Evolutionary conservation across 2,329 filamentous ascomycete species (phyloP), one percentile per base, ranked within the genome.

Genomic region (Phaeosphaeriaceae sp.): DNA sequence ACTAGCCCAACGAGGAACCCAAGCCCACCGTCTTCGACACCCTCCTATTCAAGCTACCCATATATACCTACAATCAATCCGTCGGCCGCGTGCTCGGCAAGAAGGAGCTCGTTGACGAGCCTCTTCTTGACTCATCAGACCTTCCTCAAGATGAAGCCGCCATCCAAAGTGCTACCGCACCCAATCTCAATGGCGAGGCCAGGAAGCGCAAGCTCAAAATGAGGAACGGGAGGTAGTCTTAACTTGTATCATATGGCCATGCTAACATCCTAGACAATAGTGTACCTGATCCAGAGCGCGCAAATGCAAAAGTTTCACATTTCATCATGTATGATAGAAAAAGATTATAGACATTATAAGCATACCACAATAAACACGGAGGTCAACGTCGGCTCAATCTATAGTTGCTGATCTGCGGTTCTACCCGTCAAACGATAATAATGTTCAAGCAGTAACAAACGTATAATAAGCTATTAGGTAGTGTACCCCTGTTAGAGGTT

Each of bases 21-120:
- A 79, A 81, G 58, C 94, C 94, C 1, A 89, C 87, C 3, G 77
- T 97, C 72, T 83, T 77, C 56, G 89, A 97, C 68, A 99, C 94
- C 0, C 86, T 92, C 52, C 81, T 97, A 36, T 84, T 89, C 73
- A 87, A 88, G 44, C 77, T 96, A 4, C 94, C 94, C 1, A 69
- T 87, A 46, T 95, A 87, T 83, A 70, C 84, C 48, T 94, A 88
- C 77, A 79, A 75, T 62, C 70, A 75, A 49, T 72, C 75, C 32
- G 57, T 77, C 30, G 78, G 78, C 44, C 75, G 74, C 30, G 41
- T 77, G 21, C 60, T 79, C 15, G 69, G 72, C 46, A 74, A 73
- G 54, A 72, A 71, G 43, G 55, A 63, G 15, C 56, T 71, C n/a
- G 37, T 71, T 9, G 70, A 75, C 7, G 67, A 74, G 46, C 63